Conservation (phyloP, 1,284 basidiomycete species). For the Chalciporus sp. region DNA sequence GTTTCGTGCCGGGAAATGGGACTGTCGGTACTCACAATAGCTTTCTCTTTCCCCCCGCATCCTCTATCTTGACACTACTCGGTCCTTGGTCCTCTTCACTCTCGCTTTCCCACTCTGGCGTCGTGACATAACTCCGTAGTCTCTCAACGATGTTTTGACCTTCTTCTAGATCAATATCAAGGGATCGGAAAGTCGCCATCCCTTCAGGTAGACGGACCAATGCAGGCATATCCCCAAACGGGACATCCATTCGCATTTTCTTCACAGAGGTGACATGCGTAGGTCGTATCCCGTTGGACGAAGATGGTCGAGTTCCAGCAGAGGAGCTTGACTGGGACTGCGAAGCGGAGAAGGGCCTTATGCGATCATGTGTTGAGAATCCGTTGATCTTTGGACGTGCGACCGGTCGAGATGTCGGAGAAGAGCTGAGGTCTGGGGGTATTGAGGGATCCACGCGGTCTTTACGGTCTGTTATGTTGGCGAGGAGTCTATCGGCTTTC, state of each 20-base stretch:
- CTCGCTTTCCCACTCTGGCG: constrained; percentile 45
- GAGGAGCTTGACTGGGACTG: constrained; percentile 10
- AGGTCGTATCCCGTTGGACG: constrained; percentile 21
- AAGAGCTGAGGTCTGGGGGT: constrained; percentile 30
- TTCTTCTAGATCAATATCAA: constrained; percentile 51
- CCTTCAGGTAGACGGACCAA: constrained; percentile 76
- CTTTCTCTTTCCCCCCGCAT: constrained; percentile 64
- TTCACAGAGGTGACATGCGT: constrained; percentile 8
- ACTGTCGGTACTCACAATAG: constrained; percentile 42
- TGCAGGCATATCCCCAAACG: constrained; percentile 69
- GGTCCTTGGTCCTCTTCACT: constrained; percentile 35
- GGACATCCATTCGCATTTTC: constrained; percentile 37
- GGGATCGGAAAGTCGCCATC: constrained; percentile 65
- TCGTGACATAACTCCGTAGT: constrained; percentile 36
- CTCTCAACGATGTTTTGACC: constrained; percentile 20
- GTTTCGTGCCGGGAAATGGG: constrained; percentile 6
- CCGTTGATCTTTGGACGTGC: constrained; percentile 36
- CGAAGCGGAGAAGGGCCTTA: constrained; percentile 11
- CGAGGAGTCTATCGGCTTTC: constrained; percentile 83
- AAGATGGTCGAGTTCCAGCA: constrained; percentile 14
- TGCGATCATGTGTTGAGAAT: constrained; percentile 23
- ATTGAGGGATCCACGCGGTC: constrained; percentile 69
- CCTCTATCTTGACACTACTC: constrained; percentile 39
- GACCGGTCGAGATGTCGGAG: constrained; percentile 24
- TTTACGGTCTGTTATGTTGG: constrained; percentile 86